Percentiles rank a stretch among this genome's conserved stretches.
These are phyloP conservation scores for Epicoccum sorghinum DNA, from an alignment of 2,329 filamentous ascomycete genomes.

Conservation along the genomic window DNA sequence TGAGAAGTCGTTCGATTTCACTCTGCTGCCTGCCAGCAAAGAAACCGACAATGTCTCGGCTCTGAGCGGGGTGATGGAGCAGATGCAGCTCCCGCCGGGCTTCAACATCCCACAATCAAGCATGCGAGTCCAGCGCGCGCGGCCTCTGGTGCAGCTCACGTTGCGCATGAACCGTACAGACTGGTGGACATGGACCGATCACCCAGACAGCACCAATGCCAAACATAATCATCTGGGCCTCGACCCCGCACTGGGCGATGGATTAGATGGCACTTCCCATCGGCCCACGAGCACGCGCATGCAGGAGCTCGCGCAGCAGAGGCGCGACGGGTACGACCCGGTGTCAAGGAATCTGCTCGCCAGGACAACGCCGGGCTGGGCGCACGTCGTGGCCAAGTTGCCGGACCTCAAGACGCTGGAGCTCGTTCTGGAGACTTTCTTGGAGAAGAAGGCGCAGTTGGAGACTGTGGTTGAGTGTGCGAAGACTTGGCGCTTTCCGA, in stretches of 20 bases:
- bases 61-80: not conserved
- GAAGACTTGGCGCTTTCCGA: conserved; percentile 37
- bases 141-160: conserved; percentile 24
- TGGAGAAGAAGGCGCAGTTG: conserved; percentile 29
- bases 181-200: conserved; percentile 28
- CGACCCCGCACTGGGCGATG: conserved; percentile 27
- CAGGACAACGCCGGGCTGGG: conserved; percentile 18
- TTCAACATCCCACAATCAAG: not conserved
- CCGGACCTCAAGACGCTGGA: conserved; percentile 28
- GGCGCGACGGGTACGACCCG: conserved; percentile 21
- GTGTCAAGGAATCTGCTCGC: not conserved
- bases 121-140: conserved; percentile 16
- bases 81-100: not conserved
- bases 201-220: not conserved
- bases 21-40: conserved; percentile 2
- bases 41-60: not conserved
- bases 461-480: conserved; percentile 36
- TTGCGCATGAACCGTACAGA: conserved; percentile 17
- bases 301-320: conserved; percentile 22
- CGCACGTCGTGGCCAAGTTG: conserved; percentile 14
- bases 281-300: conserved; percentile 22
- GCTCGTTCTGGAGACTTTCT: conserved; percentile 37
- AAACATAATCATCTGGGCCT: conserved; percentile 22
- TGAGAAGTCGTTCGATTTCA: conserved; percentile 9
- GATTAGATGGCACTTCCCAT: not conserved